Conservation (phyloP, 176 grass and related monocot species). For the Musa troglodytarum region DNA sequence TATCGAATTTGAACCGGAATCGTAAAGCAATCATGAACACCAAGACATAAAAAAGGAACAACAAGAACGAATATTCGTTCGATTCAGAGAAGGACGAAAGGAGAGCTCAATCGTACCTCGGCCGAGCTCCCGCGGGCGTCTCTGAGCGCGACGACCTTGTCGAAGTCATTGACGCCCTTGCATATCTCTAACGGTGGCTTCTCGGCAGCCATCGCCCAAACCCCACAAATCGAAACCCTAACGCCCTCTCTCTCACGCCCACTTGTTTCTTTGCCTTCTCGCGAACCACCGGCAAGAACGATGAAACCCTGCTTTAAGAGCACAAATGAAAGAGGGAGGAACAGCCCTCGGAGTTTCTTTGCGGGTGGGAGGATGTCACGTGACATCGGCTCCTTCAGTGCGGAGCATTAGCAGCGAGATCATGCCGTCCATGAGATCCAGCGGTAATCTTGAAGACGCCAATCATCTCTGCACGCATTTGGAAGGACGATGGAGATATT, state of each 20-base stretch:
- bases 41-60: background rate
- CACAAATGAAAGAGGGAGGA: no score
- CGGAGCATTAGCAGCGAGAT: background rate
- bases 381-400: background rate
- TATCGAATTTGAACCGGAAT: background rate
- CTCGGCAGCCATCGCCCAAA: background rate
- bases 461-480: background rate
- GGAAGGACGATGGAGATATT: background rate
- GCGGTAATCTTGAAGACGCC: background rate
- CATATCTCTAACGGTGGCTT: conserved; percentile 26
- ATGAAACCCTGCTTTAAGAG: no score
- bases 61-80: no score
- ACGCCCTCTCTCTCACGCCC: background rate
- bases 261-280: no score
- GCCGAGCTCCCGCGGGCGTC: conserved; percentile 51
- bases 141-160: conserved; percentile 59
- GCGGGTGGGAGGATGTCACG: background rate
- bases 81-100: background rate
- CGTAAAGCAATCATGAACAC: background rate
- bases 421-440: background rate
- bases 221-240: background rate
- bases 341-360: background rate
- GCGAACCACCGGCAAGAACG: no score
- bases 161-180: conserved; percentile 67
- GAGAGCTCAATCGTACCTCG: conserved; percentile 33